These are phyloP conservation scores for Peronospora belbahrii DNA, from an alignment of 352 stramenopile genomes.

Conservation along the genomic window DNA sequence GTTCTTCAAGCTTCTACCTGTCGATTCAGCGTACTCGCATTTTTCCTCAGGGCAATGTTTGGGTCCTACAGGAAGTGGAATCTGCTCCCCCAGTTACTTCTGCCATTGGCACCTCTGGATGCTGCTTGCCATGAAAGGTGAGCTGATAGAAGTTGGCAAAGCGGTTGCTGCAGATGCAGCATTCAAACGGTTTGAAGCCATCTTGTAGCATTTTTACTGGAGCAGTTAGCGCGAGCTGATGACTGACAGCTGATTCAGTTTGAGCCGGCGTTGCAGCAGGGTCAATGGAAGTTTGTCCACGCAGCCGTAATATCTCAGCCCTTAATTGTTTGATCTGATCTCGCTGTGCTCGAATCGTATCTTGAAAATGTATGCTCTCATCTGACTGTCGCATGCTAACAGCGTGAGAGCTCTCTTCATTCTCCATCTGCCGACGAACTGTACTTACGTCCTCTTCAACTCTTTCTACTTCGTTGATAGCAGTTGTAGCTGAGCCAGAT, in stretches of 20 bases:
- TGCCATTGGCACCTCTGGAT: slow-evolving; percentile 23
- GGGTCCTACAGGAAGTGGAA: slow-evolving; percentile 42
- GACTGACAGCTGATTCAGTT: slow-evolving; percentile 3
- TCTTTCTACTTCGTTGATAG: slow-evolving; percentile 3
- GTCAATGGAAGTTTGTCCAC: slow-evolving; percentile 7
- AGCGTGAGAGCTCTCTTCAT: neutral
- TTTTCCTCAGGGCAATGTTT: slow-evolving; percentile 49
- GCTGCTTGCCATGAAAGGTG: slow-evolving; percentile 61
- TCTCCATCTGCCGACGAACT: neutral
- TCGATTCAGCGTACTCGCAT: slow-evolving; percentile 44
- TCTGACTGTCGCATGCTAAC: neutral
- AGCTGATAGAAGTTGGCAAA: slow-evolving; percentile 70
- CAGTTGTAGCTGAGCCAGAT: slow-evolving; percentile 3
- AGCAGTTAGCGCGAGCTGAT: slow-evolving; percentile 25
- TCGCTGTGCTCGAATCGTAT: slow-evolving; percentile 36
- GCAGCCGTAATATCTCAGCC: slow-evolving; percentile 30
- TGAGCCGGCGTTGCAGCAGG: slow-evolving; percentile 1
- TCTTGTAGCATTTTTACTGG: slow-evolving; percentile 50
- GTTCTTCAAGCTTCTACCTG: slow-evolving; percentile 47
- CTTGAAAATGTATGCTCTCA: slow-evolving; percentile 23
- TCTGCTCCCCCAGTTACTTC: slow-evolving; percentile 33
- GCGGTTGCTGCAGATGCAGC: slow-evolving; percentile 41
- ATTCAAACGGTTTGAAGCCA: slow-evolving; percentile 59
- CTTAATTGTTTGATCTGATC: slow-evolving; percentile 38
- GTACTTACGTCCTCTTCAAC: no score